phyloP scores from a whole-genome alignment of 768 basidiomycete genomes.

The Pisolithus albus region DNA sequence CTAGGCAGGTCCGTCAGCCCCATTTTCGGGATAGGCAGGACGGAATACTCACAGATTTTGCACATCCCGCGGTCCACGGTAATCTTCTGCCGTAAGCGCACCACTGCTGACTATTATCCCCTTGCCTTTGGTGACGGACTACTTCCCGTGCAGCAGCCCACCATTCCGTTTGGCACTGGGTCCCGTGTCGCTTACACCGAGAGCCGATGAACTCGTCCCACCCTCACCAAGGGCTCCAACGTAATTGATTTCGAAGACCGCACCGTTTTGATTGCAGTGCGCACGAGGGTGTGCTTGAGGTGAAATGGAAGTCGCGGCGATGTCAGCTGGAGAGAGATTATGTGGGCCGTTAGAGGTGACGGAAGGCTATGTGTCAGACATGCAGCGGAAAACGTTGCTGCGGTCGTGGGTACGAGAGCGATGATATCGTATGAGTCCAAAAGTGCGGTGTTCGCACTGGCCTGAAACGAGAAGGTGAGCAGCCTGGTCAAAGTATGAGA shows the following conservation, averaged over 20 bases:
- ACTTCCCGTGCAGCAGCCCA: constrained; percentile 77
- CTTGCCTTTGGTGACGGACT: constrained; percentile 73
- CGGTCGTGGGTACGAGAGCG: constrained; percentile 66
- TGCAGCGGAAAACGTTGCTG: constrained; percentile 65
- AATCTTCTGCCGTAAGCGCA: constrained; percentile 49
- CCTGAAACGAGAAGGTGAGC: constrained; percentile 35
- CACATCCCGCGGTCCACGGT: constrained; percentile 67
- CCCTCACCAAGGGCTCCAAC: constrained; percentile 63
- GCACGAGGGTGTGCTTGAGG: constrained; percentile 76
- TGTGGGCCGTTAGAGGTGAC: constrained; percentile 69
- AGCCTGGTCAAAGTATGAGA: background rate
- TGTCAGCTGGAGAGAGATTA: constrained; percentile 75
- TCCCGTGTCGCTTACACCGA: constrained; percentile 48
- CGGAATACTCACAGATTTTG: constrained; percentile 57
- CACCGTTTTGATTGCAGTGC: constrained; percentile 79
- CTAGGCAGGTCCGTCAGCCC: constrained; percentile 28
- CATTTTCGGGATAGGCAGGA: background rate
- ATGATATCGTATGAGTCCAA: constrained; percentile 71
- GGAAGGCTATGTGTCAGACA: constrained; percentile 76
- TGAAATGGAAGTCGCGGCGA: constrained; percentile 72
- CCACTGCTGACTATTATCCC: constrained; percentile 69
- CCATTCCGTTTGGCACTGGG: constrained; percentile 64
- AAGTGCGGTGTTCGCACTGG: constrained; percentile 56
- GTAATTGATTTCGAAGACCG: constrained; percentile 77
- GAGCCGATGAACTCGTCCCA: constrained; percentile 37